Base-by-base conservation (phyloP, 176 grass and related monocot species). In the Melocanna baccifera region DNA sequence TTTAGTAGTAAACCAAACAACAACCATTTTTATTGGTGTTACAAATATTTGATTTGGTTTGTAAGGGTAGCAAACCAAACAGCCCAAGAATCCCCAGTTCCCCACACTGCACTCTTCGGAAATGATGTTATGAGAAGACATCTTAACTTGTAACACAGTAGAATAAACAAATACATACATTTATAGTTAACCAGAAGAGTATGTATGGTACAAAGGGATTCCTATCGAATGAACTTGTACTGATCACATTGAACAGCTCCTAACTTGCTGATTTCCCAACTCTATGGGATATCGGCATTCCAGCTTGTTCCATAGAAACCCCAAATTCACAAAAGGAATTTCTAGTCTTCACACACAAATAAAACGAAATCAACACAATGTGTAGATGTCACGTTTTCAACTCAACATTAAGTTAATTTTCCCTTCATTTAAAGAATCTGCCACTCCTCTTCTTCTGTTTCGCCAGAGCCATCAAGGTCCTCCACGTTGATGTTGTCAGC, bases 371-470 rank as follows among this genome's bases (percentile, higher is more conserved):
- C 77, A 19, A 67, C 64, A 56, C 48, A 47, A 34, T 15, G 80
- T 1, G 30, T 62, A n/a, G 25, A 61, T 67, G 47, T 12, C 65
- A 65, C 22, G 69, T 69, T 84, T 69, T 25, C n/a, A 18, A 52
- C 18, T 22, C 40, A 23, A 45, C 51, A 69, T 39, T 9, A 40
- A 62, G 46, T 84, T 43, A 40, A 40, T 20, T 42, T 75, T 37
- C 25, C 23, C 5, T 39, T 51, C 9, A 11, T 59, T 82, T 89
- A 96, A 55, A 99, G 90, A 80, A 99, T 86, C 81, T 96, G 91
- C 97, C 97, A 96, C 46, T 96, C 95, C 20, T 91, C 96, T 50
- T 91, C 97, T 26, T 80, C 91, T 67, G 78, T 51, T 83, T 89
- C 83, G 2, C 58, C 83, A 1, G 79, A 91, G 72, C 53, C 83